These are phyloP conservation scores for Ilex paraguariensis DNA, from an alignment of 305 asterid genomes.

Conservation along the genomic window DNA sequence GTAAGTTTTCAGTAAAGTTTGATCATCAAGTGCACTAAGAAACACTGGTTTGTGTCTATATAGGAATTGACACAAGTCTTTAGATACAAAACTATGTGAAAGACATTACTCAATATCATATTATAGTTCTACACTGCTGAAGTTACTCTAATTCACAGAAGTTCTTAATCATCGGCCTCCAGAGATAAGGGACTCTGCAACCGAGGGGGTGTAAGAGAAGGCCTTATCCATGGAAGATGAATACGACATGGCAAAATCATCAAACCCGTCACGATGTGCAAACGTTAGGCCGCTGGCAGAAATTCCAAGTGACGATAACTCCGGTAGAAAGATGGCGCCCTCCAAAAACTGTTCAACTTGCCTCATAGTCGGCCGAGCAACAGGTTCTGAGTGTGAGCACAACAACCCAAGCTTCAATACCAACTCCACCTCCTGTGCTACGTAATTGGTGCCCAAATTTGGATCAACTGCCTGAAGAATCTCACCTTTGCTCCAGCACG, in stretches of 20 bases:
- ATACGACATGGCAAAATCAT: constrained; percentile 29
- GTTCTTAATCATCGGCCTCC: constrained; percentile 22
- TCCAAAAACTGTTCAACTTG: constrained; percentile 34
- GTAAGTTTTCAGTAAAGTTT: too few species aligned
- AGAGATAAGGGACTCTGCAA: constrained; percentile 10
- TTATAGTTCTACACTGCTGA: too few species aligned
- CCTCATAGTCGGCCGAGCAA: constrained; percentile 41
- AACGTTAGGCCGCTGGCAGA: constrained; percentile 16
- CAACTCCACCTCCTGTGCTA: constrained; percentile 31
- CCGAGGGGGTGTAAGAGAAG: constrained; percentile 24
- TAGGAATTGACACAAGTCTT: too few species aligned
- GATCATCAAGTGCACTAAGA: too few species aligned
- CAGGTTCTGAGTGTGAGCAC: constrained; percentile 42
- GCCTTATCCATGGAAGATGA: constrained; percentile 23
- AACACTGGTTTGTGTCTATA: too few species aligned
- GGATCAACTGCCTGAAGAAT: constrained; percentile 35
- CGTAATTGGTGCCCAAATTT: constrained; percentile 27
- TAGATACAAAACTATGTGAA: too few species aligned
- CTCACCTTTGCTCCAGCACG: constrained; percentile 32
- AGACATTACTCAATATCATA: too few species aligned
- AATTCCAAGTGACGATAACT: constrained; percentile 26
- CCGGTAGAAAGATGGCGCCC: constrained; percentile 34
- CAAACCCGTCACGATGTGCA: constrained; percentile 35
- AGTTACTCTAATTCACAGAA: too few species aligned
- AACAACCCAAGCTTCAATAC: constrained; percentile 44